Conservation (phyloP, 768 basidiomycete genomes). For the Dentipellis fragilis region DNA sequence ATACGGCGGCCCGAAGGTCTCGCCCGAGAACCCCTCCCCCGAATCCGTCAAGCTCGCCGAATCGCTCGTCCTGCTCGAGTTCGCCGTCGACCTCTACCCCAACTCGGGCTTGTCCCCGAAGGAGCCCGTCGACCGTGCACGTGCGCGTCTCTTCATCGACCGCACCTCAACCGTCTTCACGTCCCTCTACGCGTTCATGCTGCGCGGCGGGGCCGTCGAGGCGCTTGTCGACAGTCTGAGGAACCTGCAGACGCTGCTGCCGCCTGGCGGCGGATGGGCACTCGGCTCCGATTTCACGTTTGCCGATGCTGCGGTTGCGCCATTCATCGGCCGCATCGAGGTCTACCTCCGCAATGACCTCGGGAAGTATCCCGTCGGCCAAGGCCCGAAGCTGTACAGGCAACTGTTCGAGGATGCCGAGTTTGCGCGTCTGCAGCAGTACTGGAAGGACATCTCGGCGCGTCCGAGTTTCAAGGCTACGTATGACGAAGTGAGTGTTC, state of each 20-base stretch:
- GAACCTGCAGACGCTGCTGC: slow-evolving; percentile 39
- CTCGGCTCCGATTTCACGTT: slow-evolving; percentile 40
- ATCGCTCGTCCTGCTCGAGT: slow-evolving; percentile 56
- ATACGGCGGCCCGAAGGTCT: slow-evolving; percentile 49
- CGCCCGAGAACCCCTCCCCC: slow-evolving; percentile 46
- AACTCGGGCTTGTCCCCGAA: slow-evolving; percentile 37
- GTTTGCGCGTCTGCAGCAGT: slow-evolving; percentile 38
- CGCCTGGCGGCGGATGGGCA: slow-evolving; percentile 33
- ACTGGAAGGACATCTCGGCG: slow-evolving; percentile 32
- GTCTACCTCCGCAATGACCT: slow-evolving; percentile 36
- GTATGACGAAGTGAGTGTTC: slow-evolving; percentile 33
- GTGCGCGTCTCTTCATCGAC: slow-evolving; percentile 56
- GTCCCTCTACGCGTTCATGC: slow-evolving; percentile 26
- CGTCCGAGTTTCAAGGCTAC: slow-evolving; percentile 44
- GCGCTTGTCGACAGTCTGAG: slow-evolving; percentile 34
- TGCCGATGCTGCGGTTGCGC: slow-evolving; percentile 51
- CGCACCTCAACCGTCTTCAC: slow-evolving; percentile 36
- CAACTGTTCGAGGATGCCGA: slow-evolving; percentile 28
- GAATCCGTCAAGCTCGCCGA: slow-evolving; percentile 55
- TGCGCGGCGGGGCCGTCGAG: slow-evolving; percentile 30
- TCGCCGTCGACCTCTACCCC: slow-evolving; percentile 52
- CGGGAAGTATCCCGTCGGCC: slow-evolving; percentile 29
- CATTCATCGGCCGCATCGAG: slow-evolving; percentile 49
- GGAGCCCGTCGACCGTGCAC: slow-evolving; percentile 47
- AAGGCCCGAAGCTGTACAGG: slow-evolving; percentile 30